These are phyloP conservation scores for Schoenoplectus tabernaemontani DNA, from an alignment of 202 grass and related monocot species.

Conservation along the genomic window DNA sequence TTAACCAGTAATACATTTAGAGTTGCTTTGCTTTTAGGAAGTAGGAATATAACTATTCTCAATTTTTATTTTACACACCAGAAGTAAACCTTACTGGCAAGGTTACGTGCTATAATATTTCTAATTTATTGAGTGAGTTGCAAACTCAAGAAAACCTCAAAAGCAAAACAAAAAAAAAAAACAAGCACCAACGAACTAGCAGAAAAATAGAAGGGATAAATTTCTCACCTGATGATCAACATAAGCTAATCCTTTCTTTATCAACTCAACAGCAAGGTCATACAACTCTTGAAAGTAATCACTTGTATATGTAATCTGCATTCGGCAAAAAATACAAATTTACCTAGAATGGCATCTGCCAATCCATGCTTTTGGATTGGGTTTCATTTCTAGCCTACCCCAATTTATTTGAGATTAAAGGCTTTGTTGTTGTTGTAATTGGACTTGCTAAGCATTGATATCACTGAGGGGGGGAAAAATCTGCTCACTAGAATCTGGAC, in stretches of 20 bases:
- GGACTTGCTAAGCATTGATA: neutral
- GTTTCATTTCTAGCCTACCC: no score
- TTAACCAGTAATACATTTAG: neutral
- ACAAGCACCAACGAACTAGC: neutral
- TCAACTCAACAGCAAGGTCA: slow-evolving; percentile 79
- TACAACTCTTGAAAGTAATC: slow-evolving; percentile 95
- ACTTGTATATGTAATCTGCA: slow-evolving; percentile 71
- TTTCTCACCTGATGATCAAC: slow-evolving; percentile 85
- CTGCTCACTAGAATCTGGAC: no score
- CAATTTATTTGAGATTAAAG: no score
- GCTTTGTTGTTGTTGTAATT: no score
- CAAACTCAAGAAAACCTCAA: neutral
- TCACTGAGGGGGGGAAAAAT: neutral
- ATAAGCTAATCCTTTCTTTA: slow-evolving; percentile 75
- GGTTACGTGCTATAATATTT: neutral
- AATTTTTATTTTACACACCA: neutral
- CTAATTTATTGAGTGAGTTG: neutral
- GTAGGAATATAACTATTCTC: neutral
- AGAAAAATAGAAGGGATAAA: neutral
- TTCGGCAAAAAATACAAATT: neutral
- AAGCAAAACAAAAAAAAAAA: slow-evolving; percentile 9
- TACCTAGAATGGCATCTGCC: neutral
- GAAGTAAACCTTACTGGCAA: neutral
- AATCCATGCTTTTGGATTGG: no score
- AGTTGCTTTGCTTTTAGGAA: neutral